Conservation (phyloP, 176 grass and related monocot species). For the Avena insularis region DNA sequence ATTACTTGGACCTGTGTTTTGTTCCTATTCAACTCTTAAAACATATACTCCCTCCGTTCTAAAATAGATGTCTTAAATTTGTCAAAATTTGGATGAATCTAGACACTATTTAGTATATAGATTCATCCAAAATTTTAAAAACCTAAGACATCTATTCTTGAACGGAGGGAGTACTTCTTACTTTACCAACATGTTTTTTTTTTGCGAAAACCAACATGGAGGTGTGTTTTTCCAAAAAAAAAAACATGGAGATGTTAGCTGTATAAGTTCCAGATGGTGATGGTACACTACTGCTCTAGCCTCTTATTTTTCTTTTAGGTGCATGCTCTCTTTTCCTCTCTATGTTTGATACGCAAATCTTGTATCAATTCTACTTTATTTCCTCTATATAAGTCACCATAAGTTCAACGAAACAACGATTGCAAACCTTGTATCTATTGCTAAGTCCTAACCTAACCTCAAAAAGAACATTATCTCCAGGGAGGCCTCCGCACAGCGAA, state of each 20-base stretch:
- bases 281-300: not conserved
- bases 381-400: not conserved
- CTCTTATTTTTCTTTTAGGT: not conserved
- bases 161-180: not conserved
- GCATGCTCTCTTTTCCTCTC: not conserved
- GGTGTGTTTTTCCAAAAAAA: no score
- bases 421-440: slow-evolving; percentile 21
- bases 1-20: not conserved
- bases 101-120: no score
- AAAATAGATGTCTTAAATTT: no score
- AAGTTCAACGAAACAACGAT: not conserved
- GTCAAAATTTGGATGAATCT: no score
- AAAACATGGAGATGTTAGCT: not conserved
- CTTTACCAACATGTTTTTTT: not conserved
- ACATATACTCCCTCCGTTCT: not conserved
- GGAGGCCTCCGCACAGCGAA: not conserved
- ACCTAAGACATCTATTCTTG: no score
- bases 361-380: no score
- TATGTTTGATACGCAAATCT: not conserved
- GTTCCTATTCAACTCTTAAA: slow-evolving; percentile 1
- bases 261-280: not conserved
- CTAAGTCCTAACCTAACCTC: slow-evolving; percentile 38
- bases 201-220: no score
- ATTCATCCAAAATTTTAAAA: no score
- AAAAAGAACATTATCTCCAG: slow-evolving; percentile 50